A percentile compares a stretch with the other conserved stretches of the same genome.
Evolutionary conservation across 805 yeast species (phyloP).

Genomic region (Lipomyces kockii): DNA sequence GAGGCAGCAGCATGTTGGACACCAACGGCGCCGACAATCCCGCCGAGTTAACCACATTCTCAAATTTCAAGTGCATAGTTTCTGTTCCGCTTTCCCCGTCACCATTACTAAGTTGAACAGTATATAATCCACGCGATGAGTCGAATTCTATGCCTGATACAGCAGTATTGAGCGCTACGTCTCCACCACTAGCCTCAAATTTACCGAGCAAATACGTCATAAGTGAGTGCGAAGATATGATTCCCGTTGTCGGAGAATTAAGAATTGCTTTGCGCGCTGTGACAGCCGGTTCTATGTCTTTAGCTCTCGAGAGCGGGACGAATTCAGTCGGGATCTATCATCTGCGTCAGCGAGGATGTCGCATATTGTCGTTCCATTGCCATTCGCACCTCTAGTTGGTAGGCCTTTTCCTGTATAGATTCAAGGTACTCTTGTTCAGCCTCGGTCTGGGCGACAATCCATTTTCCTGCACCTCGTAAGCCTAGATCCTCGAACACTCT

Average conservation of each 20-base stretch:
- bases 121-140: conserved; percentile 31
- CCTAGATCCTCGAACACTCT: not conserved
- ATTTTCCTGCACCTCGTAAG: conserved; percentile 49
- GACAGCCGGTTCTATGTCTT: conserved; percentile 65
- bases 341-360: not conserved
- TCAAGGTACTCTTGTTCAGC: conserved; percentile 64
- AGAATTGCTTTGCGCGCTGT: conserved; percentile 64
- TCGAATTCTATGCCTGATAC: conserved; percentile 51
- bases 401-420: conserved; percentile 55
- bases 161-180: conserved; percentile 63
- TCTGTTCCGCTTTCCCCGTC: conserved; percentile 41
- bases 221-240: conserved; percentile 77
- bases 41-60: conserved; percentile 73
- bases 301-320: conserved; percentile 54
- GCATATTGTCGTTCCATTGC: not conserved
- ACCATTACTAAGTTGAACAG: conserved; percentile 38
- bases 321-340: conserved; percentile 59
- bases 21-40: conserved; percentile 78
- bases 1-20: conserved; percentile 71
- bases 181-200: conserved; percentile 65
- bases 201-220: conserved; percentile 61
- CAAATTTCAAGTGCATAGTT: conserved; percentile 53
- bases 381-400: not conserved
- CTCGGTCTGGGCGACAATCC: conserved; percentile 84
- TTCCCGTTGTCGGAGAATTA: conserved; percentile 82